Evolutionary conservation across 108 stramenopile species (phyloP).

Genomic region (Conticribra weissflogii): DNA sequence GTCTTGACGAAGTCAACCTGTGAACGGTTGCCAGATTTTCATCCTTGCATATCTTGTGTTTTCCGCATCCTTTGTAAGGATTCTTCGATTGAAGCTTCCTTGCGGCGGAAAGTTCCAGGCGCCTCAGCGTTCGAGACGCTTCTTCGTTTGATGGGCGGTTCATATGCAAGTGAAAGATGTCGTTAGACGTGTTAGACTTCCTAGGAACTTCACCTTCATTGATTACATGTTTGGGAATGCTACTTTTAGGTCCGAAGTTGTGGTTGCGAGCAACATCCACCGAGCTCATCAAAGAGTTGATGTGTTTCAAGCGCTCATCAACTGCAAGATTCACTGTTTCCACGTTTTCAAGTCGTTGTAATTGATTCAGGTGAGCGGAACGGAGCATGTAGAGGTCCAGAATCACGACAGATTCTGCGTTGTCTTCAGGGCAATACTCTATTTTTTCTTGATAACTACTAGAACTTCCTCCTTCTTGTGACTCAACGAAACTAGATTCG

Average conservation of each 20-base stretch:
- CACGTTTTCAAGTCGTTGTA: too few species aligned
- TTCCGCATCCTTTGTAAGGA: not conserved
- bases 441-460: not conserved
- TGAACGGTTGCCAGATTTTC: conserved; percentile 1
- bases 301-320: conserved; percentile 7
- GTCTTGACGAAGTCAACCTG: conserved; percentile 4
- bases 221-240: not conserved
- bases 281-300: conserved; percentile 19
- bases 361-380: conserved; percentile 1
- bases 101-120: conserved; percentile 38
- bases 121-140: conserved; percentile 26
- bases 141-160: conserved; percentile 38
- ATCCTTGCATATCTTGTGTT: conserved; percentile 12
- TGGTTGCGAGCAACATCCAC: conserved; percentile 19
- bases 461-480: not conserved
- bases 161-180: conserved; percentile 40
- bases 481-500: not conserved
- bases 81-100: conserved; percentile 21
- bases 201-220: not conserved
- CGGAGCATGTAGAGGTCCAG: conserved; percentile 32
- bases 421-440: not conserved
- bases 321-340: too few species aligned
- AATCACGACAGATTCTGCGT: conserved; percentile 17
- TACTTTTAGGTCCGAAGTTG: not conserved
- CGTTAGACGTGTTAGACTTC: not conserved